Evolutionary conservation across 192 early-diverging fungal species (phyloP).

Genomic region (Phlyctochytrium bullatum): DNA sequence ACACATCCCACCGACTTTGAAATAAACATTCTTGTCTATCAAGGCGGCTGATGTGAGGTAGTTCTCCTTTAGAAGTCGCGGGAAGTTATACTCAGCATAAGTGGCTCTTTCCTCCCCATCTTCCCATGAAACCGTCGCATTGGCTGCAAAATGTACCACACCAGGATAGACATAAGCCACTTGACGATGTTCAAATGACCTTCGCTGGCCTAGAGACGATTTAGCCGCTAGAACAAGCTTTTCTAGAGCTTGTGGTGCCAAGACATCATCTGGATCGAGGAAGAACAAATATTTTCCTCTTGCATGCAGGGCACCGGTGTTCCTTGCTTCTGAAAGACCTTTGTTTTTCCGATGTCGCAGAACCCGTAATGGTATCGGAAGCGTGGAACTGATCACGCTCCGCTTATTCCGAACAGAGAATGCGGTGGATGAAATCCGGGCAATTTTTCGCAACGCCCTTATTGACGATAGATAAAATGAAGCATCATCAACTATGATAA

Average conservation of each 20-base stretch:
- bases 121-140: slow-evolving; percentile 5
- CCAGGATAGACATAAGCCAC: slow-evolving; percentile 15
- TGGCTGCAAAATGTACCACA: slow-evolving; percentile 22
- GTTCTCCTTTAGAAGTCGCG: slow-evolving; percentile 11
- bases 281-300: slow-evolving; percentile 25
- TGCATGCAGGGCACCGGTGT: slow-evolving; percentile 29
- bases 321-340: slow-evolving; percentile 34
- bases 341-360: slow-evolving; percentile 21
- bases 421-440: slow-evolving; percentile 1
- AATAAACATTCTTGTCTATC: slow-evolving; percentile 20
- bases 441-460: neutral
- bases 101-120: neutral
- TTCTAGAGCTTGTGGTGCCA: slow-evolving; percentile 24
- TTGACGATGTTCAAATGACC: neutral
- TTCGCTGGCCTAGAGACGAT: neutral
- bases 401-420: neutral
- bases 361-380: slow-evolving; percentile 29
- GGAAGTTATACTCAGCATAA: neutral
- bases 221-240: slow-evolving; percentile 19
- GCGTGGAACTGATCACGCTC: neutral
- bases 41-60: slow-evolving; percentile 24
- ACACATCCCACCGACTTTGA: slow-evolving; percentile 37
- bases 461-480: slow-evolving; percentile 8
- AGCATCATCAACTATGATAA: slow-evolving; percentile 37
- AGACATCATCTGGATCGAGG: slow-evolving; percentile 37